These are phyloP conservation scores for Capillidium heterosporum DNA, from an alignment of 371 early-diverging fungal genomes.

Conservation along the genomic window DNA sequence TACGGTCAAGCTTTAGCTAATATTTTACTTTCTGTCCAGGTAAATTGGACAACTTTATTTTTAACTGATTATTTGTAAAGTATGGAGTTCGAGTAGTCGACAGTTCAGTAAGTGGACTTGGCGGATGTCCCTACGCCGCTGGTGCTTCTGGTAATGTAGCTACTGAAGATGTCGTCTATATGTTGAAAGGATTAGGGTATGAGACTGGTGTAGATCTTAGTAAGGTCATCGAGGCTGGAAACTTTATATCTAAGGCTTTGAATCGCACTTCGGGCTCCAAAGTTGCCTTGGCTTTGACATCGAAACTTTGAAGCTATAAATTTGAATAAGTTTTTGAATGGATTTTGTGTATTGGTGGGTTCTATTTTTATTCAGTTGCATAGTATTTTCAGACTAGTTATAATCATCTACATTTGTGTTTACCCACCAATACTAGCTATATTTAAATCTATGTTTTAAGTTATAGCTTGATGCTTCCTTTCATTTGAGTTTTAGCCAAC, in stretches of 20 bases:
- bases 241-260: slow-evolving; percentile 65
- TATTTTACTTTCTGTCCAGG: slow-evolving; percentile 62
- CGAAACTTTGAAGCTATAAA: slow-evolving; percentile 8
- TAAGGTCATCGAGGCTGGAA: slow-evolving; percentile 50
- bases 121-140: slow-evolving; percentile 93
- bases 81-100: slow-evolving; percentile 82
- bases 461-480: no score
- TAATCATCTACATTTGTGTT: no score
- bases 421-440: no score
- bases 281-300: slow-evolving; percentile 16
- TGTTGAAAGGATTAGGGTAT: slow-evolving; percentile 71
- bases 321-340: neutral
- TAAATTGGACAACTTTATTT: slow-evolving; percentile 7
- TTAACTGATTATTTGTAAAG: slow-evolving; percentile 10
- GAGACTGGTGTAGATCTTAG: slow-evolving; percentile 61
- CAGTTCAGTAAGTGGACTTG: slow-evolving; percentile 81
- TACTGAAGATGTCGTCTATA: slow-evolving; percentile 91
- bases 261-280: slow-evolving; percentile 32
- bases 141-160: slow-evolving; percentile 95
- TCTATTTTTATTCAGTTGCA: no score
- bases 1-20: slow-evolving; percentile 95
- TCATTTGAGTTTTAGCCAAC: no score
- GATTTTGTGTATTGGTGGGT: neutral
- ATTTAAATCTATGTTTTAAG: no score
- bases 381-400: no score